Base-by-base conservation (phyloP, 2,329 filamentous ascomycete genomes). In the Aspergillus quadricinctus region DNA sequence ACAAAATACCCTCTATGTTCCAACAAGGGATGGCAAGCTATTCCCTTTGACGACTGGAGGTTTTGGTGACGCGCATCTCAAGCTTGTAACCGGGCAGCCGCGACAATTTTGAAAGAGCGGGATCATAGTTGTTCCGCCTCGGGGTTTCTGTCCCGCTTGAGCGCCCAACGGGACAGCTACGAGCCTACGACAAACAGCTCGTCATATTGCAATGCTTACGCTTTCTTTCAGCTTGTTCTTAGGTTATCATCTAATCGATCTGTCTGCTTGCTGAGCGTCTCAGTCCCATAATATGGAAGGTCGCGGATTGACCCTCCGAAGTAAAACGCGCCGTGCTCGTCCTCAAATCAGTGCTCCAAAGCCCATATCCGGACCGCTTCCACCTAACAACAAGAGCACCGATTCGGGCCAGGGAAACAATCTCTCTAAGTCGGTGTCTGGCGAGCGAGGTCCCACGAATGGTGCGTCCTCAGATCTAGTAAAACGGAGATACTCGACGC, bases 401-500 rank as follows among this genome's bases (percentile, higher is more conserved):
- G 69, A 73, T 54, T 65, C 69, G 63, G 66, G 67, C 35, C 65
- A 64, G 48, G 64, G 64, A 55, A 64, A 68, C 43, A 57, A 69
- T 54, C 61, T 68, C 50, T 61, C 63, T 52, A 62, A 66, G 51
- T 62, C 64, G 51, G 68, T 60, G 41, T 69, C 68, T 6, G 72
- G 73, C 40, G 75, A 78, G 62, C 71, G 76, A 53, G 72, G 75
- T 41, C 75, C 76, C 59, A 69, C 75, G 55, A 77, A 75, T 54
- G 78, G 71, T 56, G 81, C 83, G 65, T 87, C 86, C 45, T 84
- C 85, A 19, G 93, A 99, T 72, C 80, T 97, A 53, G 92, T 99
- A 57, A 97, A 97, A 78, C 84, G 92, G 65, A 83, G 94, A 65
- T 99, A 97, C 75, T 97, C 94, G 41, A 92, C 92, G 45, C 87